phyloP scores from a whole-genome alignment of 768 basidiomycete species.

The Ephemerocybe angulata region DNA sequence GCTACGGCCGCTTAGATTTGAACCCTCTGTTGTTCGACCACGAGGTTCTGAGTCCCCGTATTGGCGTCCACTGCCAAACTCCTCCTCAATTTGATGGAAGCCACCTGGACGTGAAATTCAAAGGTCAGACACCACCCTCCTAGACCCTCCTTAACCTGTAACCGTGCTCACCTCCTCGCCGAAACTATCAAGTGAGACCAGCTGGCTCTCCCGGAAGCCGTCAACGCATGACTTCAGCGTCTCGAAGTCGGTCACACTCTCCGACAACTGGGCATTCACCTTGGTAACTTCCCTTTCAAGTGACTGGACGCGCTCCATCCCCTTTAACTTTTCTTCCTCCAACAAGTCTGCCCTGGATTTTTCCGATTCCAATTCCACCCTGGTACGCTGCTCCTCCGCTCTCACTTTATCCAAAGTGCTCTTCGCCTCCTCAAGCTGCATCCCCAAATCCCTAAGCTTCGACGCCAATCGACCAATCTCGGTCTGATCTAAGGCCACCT shows the following conservation, averaged over 20 bases:
- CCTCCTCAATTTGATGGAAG: no score
- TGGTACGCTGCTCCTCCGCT: background rate
- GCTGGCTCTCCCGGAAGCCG: background rate
- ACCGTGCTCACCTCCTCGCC: background rate
- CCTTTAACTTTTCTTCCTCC: background rate
- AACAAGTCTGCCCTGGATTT: background rate
- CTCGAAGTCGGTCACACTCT: background rate
- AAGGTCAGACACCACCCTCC: no score
- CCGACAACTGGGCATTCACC: background rate
- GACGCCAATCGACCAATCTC: background rate
- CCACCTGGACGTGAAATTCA: no score
- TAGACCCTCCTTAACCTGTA: no score
- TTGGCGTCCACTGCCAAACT: no score
- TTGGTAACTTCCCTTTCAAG: background rate
- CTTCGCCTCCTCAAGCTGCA: background rate
- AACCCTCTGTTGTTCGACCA: no score
- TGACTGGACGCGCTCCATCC: background rate
- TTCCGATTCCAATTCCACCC: background rate
- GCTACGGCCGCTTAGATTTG: no score
- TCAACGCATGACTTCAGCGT: background rate
- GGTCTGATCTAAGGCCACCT: background rate
- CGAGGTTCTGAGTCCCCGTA: no score
- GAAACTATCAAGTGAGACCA: background rate
- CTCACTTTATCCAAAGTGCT: background rate
- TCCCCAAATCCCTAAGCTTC: background rate